These are phyloP conservation scores for Bothriochloa decipiens DNA, from an alignment of 176 grass and related monocot species.

Conservation along the genomic window DNA sequence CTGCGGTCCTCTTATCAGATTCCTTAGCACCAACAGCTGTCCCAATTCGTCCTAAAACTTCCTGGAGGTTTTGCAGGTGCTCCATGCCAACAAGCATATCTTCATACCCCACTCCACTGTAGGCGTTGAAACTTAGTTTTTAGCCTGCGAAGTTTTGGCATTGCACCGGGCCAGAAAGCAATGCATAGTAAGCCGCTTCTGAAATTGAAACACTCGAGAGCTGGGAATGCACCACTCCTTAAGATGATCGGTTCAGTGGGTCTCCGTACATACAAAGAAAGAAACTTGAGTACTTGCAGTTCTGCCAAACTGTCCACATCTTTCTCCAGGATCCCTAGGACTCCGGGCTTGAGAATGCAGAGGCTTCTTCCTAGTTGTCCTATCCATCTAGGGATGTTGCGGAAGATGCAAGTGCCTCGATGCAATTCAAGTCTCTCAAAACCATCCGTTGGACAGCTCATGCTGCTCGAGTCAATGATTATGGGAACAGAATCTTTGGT, in stretches of 20 bases:
- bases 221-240: background rate
- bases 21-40: no score
- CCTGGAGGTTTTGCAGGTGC: background rate
- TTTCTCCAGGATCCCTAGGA: accelerated
- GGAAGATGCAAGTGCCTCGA: background rate
- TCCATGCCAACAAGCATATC: background rate
- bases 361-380: background rate
- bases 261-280: background rate
- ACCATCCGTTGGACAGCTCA: accelerated
- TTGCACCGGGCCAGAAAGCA: background rate
- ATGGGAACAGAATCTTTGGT: accelerated
- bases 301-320: background rate
- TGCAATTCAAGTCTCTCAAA: slow-evolving; percentile 10
- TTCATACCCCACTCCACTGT: background rate
- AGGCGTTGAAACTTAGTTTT: slow-evolving; percentile 13
- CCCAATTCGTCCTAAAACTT: background rate
- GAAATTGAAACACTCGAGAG: slow-evolving; percentile 2
- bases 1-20: no score
- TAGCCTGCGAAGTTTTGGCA: slow-evolving; percentile 3
- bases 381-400: background rate
- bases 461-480: background rate
- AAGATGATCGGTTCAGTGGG: background rate
- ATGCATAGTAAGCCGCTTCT: background rate
- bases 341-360: background rate
- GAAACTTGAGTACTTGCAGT: background rate